Evolutionary conservation across 1,284 basidiomycete species (phyloP), one percentile per base, ranked within the genome.

Genomic region (Apiotrichum brassicae): DNA sequence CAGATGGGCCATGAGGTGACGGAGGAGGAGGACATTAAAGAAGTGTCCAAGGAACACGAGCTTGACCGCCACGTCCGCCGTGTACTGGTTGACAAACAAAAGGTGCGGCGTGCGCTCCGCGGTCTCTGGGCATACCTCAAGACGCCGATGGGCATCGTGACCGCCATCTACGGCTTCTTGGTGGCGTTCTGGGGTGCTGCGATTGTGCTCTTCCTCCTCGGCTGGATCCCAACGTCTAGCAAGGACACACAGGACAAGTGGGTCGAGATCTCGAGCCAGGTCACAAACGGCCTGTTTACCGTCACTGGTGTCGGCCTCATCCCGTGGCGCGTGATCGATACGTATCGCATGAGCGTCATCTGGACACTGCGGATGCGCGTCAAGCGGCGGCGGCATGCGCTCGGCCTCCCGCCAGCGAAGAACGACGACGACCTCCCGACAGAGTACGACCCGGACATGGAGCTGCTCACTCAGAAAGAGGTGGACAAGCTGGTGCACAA

Each of bases 41-140:
- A 47, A 18, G 46, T 46, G 20, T 38, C 49, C 18, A 43, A 56
- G 18, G 63, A 64, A 39, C 56, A 66, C 48, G 54, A 64, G 36
- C 56, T 70, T 7, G 68, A 71, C 43, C 46, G 79, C 32, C 88
- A 92, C 74, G 85, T 94, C 20, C 81, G 85, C 48, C 81, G 87
- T 57, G 80, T 90, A 3, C 77, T 94, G 28, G 77, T 78, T 22
- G 81, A 82, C 54, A 80, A 80, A 28, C 81, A 82, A 25, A 83
- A 80, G 65, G 72, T 81, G 42, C 77, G 79, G 47, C 76, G 83
- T 11, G 81, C 78, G 0, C 70, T 86, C 62, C 76, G 77, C 57
- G 87, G 88, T 6, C 75, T 91, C 2, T 88, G 87, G 86, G 80
- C 83, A 1, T 92, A 87, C 63, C 70, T 90, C 53, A 88, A 86